These are phyloP conservation scores for Fagopyrum esculentum DNA, from an alignment of 148 eudicot species.

Conservation along the genomic window DNA sequence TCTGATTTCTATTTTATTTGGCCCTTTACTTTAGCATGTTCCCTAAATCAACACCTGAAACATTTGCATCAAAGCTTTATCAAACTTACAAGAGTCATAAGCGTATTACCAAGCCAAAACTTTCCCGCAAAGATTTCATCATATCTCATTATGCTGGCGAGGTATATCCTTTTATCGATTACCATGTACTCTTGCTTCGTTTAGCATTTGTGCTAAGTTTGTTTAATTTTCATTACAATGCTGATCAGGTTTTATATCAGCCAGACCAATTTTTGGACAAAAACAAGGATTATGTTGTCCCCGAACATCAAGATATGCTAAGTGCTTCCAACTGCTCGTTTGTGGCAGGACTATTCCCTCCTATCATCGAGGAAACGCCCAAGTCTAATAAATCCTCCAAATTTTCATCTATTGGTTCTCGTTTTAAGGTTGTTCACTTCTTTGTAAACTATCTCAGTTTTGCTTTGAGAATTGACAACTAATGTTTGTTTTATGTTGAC, in stretches of 20 bases:
- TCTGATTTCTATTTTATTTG: background rate
- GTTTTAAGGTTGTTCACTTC: conserved; percentile 64
- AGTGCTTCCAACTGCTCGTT: conserved; percentile 81
- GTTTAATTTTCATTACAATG: conserved; percentile 6
- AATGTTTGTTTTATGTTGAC: conserved; percentile 19
- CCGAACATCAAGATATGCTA: conserved; percentile 90
- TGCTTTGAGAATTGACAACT: conserved; percentile 13
- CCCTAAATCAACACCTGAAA: conserved; percentile 95
- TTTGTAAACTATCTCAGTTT: conserved; percentile 11
- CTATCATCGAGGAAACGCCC: conserved; percentile 53
- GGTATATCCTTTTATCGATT: conserved; percentile 33
- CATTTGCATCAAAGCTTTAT: conserved; percentile 88
- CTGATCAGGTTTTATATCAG: conserved; percentile 74
- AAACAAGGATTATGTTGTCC: conserved; percentile 93
- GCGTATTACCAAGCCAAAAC: conserved; percentile 90
- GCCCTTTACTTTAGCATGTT: conserved; percentile 66
- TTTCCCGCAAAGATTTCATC: conserved; percentile 87
- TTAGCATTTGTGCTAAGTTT: background rate
- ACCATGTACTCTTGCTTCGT: background rate
- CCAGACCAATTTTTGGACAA: conserved; percentile 98
- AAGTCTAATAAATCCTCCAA: conserved; percentile 66
- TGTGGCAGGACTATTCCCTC: conserved; percentile 90
- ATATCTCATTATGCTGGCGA: conserved; percentile 96
- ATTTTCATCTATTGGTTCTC: conserved; percentile 93
- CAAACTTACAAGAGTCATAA: conserved; percentile 84